Evolutionary conservation across 345 rosid species (phyloP), one percentile per base, ranked within the genome.

Genomic region (Aurinia saxatilis): DNA sequence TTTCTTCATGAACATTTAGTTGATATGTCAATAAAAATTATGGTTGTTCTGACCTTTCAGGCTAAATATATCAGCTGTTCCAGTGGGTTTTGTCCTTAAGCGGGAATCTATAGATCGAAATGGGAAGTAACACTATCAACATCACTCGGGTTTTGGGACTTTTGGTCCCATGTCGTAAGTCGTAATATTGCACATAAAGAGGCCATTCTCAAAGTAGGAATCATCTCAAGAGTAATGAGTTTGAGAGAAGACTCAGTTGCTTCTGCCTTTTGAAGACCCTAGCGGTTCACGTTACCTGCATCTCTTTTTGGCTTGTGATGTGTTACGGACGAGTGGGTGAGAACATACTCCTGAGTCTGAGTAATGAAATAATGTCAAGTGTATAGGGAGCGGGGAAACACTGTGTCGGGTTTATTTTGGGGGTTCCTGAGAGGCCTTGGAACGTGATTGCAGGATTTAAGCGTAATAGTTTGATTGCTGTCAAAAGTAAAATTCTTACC

Each of bases 161-260:
- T 61, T 57, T 64, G 75, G 70, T 71, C 75, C 33, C 19, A 8
- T 33, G 34, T 64, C 34, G 60, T 71, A 63, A 56, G 70, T 71
- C 55, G 54, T 71, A 71, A 70, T 63, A 63, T 56, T 63, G 70
- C 70, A 71, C 55, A 64, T 71, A 57, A 61, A 27, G 61, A 64
- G 64, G 53, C 60, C 50, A 53, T 56, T 70, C 68, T 70, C 57
- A 63, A 31, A 55, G 74, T 71, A 71, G 75, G 75, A 71, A 57
- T 57, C 65, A 63, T 47, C 71, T 65, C 55, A 64, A 33, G 68
- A 70, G 47, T 55, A 38, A 54, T 14, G 69, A 50, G 31, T 50
- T 33, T 38, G 50, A 55, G 38, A 33, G 45, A 47, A 55, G 16
- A 55, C 46, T 54, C 44, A 30, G 66, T 62, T 29, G 66, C 66